Base-by-base conservation (phyloP, 2,329 filamentous ascomycete genomes). In the Fusarium acutatum region DNA sequence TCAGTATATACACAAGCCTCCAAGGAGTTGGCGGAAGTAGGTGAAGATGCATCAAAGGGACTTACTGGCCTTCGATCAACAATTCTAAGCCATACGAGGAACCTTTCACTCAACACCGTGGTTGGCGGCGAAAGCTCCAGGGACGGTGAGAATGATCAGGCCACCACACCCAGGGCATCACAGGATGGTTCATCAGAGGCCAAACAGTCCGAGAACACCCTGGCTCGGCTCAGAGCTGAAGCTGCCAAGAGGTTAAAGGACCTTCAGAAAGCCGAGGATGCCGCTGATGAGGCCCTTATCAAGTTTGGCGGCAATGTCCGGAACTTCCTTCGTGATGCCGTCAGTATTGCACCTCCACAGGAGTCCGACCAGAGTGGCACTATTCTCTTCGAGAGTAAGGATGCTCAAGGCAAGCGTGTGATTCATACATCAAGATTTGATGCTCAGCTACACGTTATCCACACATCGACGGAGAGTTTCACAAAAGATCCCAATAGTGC, bases 401-500 rank as follows among this genome's bases (percentile, higher is more conserved):
- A 98, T 82, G 91, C 93, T 10, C 89, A 91, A 56, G 96, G 95
- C 32, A 98, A 96, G 86, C 89, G 96, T 62, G 94, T 98, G 22
- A 97, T 98, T 73, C 96, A 99, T 81, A 94, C 94, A 3, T 97
- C 95, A 58, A 89, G 96, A 69, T 96, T 98, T 80, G 96, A 99
- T 79, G 96, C 96, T 2, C 96, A 98, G 83, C 86, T 99, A 70
- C 96, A 99, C 80, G 95, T 97, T 38, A 95, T 99, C 67, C 96
- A 99, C 82, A 95, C 94, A 9, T 93, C 91, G 26, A 82, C 91
- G 43, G 93, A 96, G 71, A 94, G 91, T 77, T 97, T 98, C 82
- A 89, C 90, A 62, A 93, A 93, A 79, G 95, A 98, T 78, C 94
- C 95, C 0, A 87, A 89, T 13, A 91, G 91, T 54, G 87, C 89